Percentiles rank a stretch among this genome's conserved stretches.
Conservation (phyloP, 495 filamentous ascomycete genomes). For the Penicillium cinerascens region DNA sequence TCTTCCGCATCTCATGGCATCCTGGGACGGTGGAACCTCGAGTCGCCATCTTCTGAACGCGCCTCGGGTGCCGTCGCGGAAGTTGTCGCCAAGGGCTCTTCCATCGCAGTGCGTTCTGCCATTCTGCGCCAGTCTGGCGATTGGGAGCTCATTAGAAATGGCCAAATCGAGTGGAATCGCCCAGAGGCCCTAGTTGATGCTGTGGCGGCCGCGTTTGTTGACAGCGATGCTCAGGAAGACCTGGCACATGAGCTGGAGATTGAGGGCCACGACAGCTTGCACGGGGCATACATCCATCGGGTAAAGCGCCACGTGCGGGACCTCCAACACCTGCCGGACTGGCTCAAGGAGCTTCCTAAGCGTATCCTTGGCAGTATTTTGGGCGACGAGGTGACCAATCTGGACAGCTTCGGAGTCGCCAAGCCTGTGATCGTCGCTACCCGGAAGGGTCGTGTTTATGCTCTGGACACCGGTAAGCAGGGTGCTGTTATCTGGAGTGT, state of each 20-base stretch:
- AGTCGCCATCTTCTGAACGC: slow-evolving; percentile 33
- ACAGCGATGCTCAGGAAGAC: slow-evolving; percentile 62
- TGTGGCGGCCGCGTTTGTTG: slow-evolving; percentile 74
- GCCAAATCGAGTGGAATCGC: slow-evolving; percentile 74
- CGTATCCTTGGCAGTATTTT: slow-evolving; percentile 68
- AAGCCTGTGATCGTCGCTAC: slow-evolving; percentile 83
- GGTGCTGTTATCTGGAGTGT: slow-evolving; percentile 74
- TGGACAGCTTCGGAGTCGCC: slow-evolving; percentile 83
- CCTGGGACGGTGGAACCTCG: slow-evolving; percentile 66
- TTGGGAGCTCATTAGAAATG: slow-evolving; percentile 80
- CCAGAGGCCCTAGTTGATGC: slow-evolving; percentile 75
- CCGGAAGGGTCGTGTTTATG: slow-evolving; percentile 71
- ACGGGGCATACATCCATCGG: slow-evolving; percentile 81
- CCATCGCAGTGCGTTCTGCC: slow-evolving; percentile 75
- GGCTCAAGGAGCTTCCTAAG: slow-evolving; percentile 60
- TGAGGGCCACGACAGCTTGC: slow-evolving; percentile 77
- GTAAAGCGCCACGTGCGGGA: slow-evolving; percentile 78
- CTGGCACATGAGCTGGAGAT: slow-evolving; percentile 76
- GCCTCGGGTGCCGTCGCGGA: slow-evolving; percentile 74
- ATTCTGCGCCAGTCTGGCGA: slow-evolving; percentile 68
- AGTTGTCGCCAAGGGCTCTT: slow-evolving; percentile 63
- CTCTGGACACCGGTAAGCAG: slow-evolving; percentile 70
- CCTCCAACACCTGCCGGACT: slow-evolving; percentile 73
- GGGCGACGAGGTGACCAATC: slow-evolving; percentile 52
- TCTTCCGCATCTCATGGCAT: slow-evolving; percentile 75